Evolutionary conservation across 352 stramenopile species (phyloP), one percentile per base, ranked within the genome.

Genomic region (Phytophthora meadii): DNA sequence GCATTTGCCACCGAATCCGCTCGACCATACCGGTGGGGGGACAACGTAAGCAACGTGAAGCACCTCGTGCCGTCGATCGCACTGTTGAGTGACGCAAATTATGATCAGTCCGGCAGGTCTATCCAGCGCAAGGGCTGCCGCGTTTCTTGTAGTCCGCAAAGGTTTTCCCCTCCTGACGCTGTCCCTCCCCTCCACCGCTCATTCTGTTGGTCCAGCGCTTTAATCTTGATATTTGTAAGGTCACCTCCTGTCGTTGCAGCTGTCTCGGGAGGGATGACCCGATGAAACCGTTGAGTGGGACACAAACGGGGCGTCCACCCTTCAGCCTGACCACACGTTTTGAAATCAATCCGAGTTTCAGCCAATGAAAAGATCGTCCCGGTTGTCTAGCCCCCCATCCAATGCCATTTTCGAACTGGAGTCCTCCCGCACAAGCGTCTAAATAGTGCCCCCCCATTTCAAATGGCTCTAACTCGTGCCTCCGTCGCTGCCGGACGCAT

Each of bases 391-490:
- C 14, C 24, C 25, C 14, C 45, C 46, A 28, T 30, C 28, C n/a
- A 40, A 24, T 17, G 9, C 49, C 77, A 86, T 80, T 86, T 70
- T 64, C 54, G 39, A 84, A 86, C 57, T 81, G 50, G 53, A 54
- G 30, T 56, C 44, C 56, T 55, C 44, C 51, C 60, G 51, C 57
- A 68, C 56, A 77, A 72, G 54, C 36, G n/a, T 14, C 30, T 34
- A 11, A 9, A 34, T 36, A 36, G 30, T 36, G 12, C 50, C 30
- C 39, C 32, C 30, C 50, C 12, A 15, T 32, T n/a, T 4, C 47
- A 39, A 11, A 90, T 90, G 82, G 84, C 84, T 64, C 72, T 93
- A 14, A 90, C 84, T 5, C 82, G 82, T 54, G 85, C 83, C 22
- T 88, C 82, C 22, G 85, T 90, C 44, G 81, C 80, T 24, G 82